Evolutionary conservation across 106 monocot species (phyloP).

Genomic region (Vanilla planifolia): DNA sequence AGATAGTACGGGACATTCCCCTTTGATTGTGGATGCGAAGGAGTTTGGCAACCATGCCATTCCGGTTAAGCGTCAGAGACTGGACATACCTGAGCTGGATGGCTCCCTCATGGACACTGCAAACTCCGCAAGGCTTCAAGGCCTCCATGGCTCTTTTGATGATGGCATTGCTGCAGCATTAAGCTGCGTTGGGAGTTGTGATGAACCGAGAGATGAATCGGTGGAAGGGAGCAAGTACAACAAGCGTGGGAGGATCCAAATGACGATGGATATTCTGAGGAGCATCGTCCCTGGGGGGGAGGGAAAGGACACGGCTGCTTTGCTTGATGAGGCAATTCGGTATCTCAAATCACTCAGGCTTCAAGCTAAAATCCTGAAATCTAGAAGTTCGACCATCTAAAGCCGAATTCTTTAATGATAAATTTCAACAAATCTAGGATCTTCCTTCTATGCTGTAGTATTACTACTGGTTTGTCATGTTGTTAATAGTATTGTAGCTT

Average conservation of each 20-base stretch:
- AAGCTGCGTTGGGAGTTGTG: constrained; percentile 22
- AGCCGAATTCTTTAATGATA: background rate
- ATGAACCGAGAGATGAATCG: background rate
- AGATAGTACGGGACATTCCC: constrained; percentile 46
- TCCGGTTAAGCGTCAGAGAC: constrained; percentile 43
- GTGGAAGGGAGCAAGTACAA: constrained; percentile 9
- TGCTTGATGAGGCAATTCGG: constrained; percentile 69
- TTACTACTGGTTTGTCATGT: background rate
- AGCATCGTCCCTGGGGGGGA: constrained; percentile 54
- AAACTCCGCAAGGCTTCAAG: constrained; percentile 29
- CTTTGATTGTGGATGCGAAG: constrained; percentile 1
- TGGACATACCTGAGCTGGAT: constrained; percentile 15
- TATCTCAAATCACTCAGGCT: constrained; percentile 63
- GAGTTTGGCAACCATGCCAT: constrained; percentile 12
- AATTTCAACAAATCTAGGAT: background rate
- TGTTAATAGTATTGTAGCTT: background rate
- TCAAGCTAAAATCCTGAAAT: constrained; percentile 31
- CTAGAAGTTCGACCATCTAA: background rate
- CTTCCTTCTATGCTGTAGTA: background rate
- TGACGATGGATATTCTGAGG: constrained; percentile 40
- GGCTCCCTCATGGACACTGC: constrained; percentile 57
- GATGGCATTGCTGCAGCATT: constrained; percentile 20
- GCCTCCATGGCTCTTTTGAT: background rate
- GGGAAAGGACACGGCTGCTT: constrained; percentile 40
- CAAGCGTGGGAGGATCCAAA: constrained; percentile 48